Evolutionary conservation across 106 monocot species (phyloP).

Genomic region (Dioscorea alata): DNA sequence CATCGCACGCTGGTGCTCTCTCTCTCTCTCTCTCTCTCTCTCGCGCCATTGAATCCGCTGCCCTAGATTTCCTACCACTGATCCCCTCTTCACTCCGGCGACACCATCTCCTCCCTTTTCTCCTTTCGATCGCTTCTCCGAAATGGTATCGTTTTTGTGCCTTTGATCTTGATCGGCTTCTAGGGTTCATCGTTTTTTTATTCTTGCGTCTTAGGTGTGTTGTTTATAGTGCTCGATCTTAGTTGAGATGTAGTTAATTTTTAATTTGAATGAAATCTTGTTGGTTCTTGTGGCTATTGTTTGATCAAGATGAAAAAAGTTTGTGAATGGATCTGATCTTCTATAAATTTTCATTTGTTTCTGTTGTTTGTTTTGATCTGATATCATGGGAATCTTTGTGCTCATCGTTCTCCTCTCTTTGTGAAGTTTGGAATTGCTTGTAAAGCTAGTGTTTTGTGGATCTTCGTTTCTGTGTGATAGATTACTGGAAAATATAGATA

Average conservation of each 20-base stretch:
- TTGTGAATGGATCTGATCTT: background rate
- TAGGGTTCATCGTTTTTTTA: background rate
- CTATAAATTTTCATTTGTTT: background rate
- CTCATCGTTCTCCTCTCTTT: background rate
- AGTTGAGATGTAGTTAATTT: background rate
- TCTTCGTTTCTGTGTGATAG: too few relatives aligned
- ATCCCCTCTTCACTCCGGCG: background rate
- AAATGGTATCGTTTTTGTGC: background rate
- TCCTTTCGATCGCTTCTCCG: conserved; percentile 3
- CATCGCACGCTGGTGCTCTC: background rate
- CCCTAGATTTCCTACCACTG: background rate
- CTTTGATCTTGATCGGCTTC: too few relatives aligned
- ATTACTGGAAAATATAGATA: too few relatives aligned
- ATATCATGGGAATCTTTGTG: background rate
- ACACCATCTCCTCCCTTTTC: background rate
- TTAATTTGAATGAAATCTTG: background rate
- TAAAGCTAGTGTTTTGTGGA: background rate
- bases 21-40: too few relatives aligned
- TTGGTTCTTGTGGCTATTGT: background rate
- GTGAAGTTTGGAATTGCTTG: too few relatives aligned
- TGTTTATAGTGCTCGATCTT: background rate
- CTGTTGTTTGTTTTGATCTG: background rate
- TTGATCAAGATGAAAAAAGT: background rate
- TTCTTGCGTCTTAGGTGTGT: background rate
- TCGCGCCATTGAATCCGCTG: too few relatives aligned